Conservation (phyloP, 1,139 yeast genomes). For the Candida tunisiensis region DNA sequence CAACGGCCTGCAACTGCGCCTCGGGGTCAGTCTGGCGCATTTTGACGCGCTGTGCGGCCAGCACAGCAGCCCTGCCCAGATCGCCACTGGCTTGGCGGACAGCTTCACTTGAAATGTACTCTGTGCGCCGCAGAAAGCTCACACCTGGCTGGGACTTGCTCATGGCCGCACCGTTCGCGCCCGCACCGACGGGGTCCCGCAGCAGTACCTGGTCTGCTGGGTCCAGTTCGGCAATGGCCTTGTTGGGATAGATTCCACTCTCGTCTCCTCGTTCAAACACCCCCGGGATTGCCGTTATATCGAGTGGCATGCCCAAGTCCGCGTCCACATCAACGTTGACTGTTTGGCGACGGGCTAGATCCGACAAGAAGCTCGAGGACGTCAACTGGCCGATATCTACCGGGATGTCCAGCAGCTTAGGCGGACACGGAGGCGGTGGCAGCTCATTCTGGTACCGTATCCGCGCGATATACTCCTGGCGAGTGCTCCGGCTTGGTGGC, state of each 20-base stretch:
- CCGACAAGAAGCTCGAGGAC: slow-evolving; percentile 49
- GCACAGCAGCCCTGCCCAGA: slow-evolving; percentile 15
- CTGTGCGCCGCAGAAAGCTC: slow-evolving; percentile 84
- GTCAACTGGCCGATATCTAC: slow-evolving; percentile 27
- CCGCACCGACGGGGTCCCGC: slow-evolving; percentile 46
- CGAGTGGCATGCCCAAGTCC: slow-evolving; percentile 72
- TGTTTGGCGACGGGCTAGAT: slow-evolving; percentile 64
- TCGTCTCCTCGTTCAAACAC: slow-evolving; percentile 49
- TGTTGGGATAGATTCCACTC: slow-evolving; percentile 11
- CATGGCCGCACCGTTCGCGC: slow-evolving; percentile 24
- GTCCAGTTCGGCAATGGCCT: slow-evolving; percentile 28
- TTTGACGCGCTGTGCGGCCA: slow-evolving; percentile 10
- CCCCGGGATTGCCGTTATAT: slow-evolving; percentile 50
- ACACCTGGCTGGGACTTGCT: slow-evolving; percentile 45
- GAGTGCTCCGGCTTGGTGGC: too few relatives aligned
- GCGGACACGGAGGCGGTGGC: slow-evolving; percentile 91
- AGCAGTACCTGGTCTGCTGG: slow-evolving; percentile 62
- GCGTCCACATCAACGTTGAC: slow-evolving; percentile 47
- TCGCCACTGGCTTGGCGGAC: slow-evolving; percentile 7
- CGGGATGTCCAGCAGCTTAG: slow-evolving; percentile 51
- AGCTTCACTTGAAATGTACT: slow-evolving; percentile 45
- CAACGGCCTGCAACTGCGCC: slow-evolving; percentile 50
- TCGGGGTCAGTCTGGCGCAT: slow-evolving; percentile 33
- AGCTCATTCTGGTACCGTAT: slow-evolving; percentile 72
- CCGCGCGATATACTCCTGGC: slow-evolving; percentile 83